phyloP scores from a whole-genome alignment of 2,329 filamentous ascomycete genomes.

The Cryphonectria nitschkei region DNA sequence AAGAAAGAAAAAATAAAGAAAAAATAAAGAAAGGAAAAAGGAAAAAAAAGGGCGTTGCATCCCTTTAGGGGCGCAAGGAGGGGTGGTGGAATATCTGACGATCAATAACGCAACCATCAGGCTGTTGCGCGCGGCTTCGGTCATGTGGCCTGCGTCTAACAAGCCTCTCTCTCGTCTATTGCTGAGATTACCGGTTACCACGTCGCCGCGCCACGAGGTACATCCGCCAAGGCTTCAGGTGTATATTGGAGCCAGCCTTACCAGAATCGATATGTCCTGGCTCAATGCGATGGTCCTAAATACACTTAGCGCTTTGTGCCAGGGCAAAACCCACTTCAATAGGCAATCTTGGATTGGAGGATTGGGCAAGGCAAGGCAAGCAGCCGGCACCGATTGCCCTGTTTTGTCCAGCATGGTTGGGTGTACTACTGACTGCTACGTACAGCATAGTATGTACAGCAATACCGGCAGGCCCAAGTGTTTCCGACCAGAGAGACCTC shows the following conservation, averaged over 20 bases:
- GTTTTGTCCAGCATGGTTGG: background rate
- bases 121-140: conserved; percentile 2
- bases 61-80: background rate
- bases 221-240: conserved; percentile 2
- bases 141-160: background rate
- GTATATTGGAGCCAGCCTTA: conserved; percentile 11
- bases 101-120: background rate
- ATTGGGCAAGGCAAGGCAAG: background rate
- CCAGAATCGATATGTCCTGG: conserved; percentile 4
- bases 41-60: background rate
- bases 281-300: background rate
- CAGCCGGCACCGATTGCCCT: background rate
- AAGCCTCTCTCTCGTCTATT: background rate
- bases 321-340: background rate
- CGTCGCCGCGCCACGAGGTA: background rate
- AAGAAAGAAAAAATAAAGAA: background rate
- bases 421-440: too few relatives aligned
- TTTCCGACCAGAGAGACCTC: background rate
- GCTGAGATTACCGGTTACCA: background rate
- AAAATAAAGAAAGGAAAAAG: background rate
- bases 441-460: background rate
- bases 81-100: background rate
- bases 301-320: background rate
- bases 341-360: conserved; percentile 1
- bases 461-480: background rate